phyloP scores from a whole-genome alignment of 192 early-diverging fungal genomes.

The Pilaira anomala region DNA sequence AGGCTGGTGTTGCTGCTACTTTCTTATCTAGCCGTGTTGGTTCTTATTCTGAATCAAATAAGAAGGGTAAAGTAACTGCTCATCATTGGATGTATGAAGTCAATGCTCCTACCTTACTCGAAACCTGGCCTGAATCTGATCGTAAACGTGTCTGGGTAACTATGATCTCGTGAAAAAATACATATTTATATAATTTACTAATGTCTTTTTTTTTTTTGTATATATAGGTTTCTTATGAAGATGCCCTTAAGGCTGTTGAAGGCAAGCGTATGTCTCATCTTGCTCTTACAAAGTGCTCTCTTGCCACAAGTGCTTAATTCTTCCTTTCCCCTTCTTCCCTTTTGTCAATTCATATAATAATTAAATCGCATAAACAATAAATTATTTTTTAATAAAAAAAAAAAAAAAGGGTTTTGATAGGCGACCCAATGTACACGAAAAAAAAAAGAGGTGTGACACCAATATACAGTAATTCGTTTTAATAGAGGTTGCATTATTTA shows the following conservation, averaged over 20 bases:
- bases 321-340: background rate
- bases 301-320: background rate
- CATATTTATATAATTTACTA: background rate
- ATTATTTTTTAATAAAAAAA: slow-evolving; percentile 9
- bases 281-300: slow-evolving; percentile 20
- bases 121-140: slow-evolving; percentile 15
- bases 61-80: slow-evolving; percentile 30
- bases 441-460: no score
- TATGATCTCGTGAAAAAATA: background rate
- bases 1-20: slow-evolving; percentile 16
- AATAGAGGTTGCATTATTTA: no score
- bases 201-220: no score
- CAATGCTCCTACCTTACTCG: slow-evolving; percentile 2
- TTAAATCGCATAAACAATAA: no score
- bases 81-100: slow-evolving; percentile 38
- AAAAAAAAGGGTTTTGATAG: no score
- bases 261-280: slow-evolving; percentile 18
- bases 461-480: no score
- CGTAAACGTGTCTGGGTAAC: slow-evolving; percentile 30
- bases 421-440: no score
- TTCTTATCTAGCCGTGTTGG: slow-evolving; percentile 18
- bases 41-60: slow-evolving; percentile 31
- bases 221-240: slow-evolving; percentile 1
- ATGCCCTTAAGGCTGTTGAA: slow-evolving; percentile 10
- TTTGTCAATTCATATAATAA: no score